Evolutionary conservation across 805 yeast genomes (phyloP).

Genomic region (Candida stauntonica): DNA sequence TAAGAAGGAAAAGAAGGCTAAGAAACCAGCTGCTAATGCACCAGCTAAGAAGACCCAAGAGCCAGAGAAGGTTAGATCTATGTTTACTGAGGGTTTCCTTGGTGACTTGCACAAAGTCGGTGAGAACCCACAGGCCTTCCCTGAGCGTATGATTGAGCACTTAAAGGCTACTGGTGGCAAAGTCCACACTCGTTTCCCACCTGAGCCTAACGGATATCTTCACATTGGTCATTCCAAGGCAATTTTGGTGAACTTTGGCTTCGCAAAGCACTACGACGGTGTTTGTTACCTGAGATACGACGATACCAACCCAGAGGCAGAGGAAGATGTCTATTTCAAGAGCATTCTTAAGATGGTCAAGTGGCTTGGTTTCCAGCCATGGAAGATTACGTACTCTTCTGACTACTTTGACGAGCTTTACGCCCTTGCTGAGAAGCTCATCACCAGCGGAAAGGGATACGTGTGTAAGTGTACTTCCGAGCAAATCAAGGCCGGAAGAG

Average conservation of each 20-base stretch:
- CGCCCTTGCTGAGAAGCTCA: slow-evolving; percentile 80
- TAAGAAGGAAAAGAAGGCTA: slow-evolving; percentile 73
- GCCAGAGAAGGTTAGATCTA: slow-evolving; percentile 46
- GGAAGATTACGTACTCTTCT: slow-evolving; percentile 92
- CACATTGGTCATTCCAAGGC: slow-evolving; percentile 99
- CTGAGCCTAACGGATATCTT: slow-evolving; percentile 96
- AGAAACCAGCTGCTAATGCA: slow-evolving; percentile 33
- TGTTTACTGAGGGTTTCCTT: slow-evolving; percentile 93
- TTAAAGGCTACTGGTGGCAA: slow-evolving; percentile 71
- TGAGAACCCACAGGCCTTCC: slow-evolving; percentile 86
- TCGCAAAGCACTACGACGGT: slow-evolving; percentile 82
- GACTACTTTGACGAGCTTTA: slow-evolving; percentile 91
- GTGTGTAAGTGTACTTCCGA: slow-evolving; percentile 93
- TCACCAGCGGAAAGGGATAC: slow-evolving; percentile 69
- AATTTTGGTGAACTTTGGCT: slow-evolving; percentile 97
- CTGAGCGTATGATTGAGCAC: slow-evolving; percentile 80
- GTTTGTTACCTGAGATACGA: slow-evolving; percentile 90
- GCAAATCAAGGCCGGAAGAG: slow-evolving; percentile 85
- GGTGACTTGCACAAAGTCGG: slow-evolving; percentile 96
- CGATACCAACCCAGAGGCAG: slow-evolving; percentile 99
- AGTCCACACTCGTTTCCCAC: slow-evolving; percentile 95
- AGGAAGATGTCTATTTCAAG: slow-evolving; percentile 85
- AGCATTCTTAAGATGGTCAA: slow-evolving; percentile 78
- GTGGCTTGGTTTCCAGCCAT: slow-evolving; percentile 95
- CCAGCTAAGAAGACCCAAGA: slow-evolving; percentile 23